A percentile compares a stretch with the other conserved stretches of the same genome.
phyloP scores from a whole-genome alignment of 2,329 filamentous ascomycete genomes.

The Beauveria scarabaeidicola region DNA sequence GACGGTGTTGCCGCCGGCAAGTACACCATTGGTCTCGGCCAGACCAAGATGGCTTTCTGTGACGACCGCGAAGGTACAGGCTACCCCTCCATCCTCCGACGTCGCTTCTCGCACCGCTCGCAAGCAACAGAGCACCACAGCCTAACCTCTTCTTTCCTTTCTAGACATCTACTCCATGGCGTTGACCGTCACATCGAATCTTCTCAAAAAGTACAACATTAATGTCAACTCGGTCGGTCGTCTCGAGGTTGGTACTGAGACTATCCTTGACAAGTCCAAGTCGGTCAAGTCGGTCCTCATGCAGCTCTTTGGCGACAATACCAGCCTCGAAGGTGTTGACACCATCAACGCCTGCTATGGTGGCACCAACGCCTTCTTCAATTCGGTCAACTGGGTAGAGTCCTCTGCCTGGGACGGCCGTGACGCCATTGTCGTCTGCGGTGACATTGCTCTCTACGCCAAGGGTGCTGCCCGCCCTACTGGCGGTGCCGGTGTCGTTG shows the following conservation, averaged over 20 bases:
- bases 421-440: constrained; percentile 70
- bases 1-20: constrained; percentile 76
- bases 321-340: constrained; percentile 76
- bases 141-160: constrained; percentile 14
- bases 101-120: constrained; percentile 7
- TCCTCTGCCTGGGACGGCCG: constrained; percentile 81
- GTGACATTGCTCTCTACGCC: constrained; percentile 78
- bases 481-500: constrained; percentile 70
- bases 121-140: background rate
- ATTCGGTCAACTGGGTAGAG: constrained; percentile 77
- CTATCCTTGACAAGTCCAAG: constrained; percentile 82
- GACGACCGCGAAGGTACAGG: constrained; percentile 74
- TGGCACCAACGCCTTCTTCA: constrained; percentile 77
- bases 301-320: constrained; percentile 79
- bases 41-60: constrained; percentile 89
- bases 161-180: constrained; percentile 82
- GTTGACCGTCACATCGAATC: constrained; percentile 67
- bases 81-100: constrained; percentile 12
- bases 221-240: constrained; percentile 70
- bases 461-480: constrained; percentile 76
- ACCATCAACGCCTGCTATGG: constrained; percentile 82
- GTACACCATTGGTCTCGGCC: constrained; percentile 84
- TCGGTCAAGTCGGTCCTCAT: constrained; percentile 83
- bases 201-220: constrained; percentile 76
- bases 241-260: constrained; percentile 80